These are phyloP conservation scores for Mangifera indica DNA, from an alignment of 345 rosid species.

Conservation along the genomic window DNA sequence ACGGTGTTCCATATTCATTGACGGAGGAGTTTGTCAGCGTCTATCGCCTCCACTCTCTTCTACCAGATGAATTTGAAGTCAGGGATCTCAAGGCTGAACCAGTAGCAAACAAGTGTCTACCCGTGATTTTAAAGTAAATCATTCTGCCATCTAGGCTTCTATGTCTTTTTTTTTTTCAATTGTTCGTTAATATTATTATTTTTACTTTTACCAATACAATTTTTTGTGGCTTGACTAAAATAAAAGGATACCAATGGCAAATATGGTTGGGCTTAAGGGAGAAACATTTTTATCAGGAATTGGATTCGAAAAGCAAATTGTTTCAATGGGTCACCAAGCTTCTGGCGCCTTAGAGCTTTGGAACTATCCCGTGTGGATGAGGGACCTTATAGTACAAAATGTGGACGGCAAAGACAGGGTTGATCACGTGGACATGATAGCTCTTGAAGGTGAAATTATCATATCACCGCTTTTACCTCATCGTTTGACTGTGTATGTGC, in stretches of 20 bases:
- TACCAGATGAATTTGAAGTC: conserved; percentile 43
- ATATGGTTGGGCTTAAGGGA: conserved; percentile 44
- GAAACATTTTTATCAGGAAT: conserved; percentile 34
- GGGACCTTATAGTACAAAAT: conserved; percentile 41
- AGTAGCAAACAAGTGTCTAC: conserved; percentile 42
- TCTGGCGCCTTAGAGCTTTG: conserved; percentile 51
- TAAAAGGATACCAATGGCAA: conserved; percentile 32
- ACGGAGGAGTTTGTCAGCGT: conserved; percentile 66
- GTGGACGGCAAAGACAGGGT: conserved; percentile 43
- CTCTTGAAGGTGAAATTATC: conserved; percentile 47
- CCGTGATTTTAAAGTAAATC: conserved; percentile 30
- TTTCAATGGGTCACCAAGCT: conserved; percentile 75
- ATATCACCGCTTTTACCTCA: neutral
- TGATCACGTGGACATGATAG: conserved; percentile 49
- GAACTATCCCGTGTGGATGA: conserved; percentile 58
- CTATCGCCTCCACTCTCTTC: conserved; percentile 55
- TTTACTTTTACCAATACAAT: no score
- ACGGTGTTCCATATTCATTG: conserved; percentile 60
- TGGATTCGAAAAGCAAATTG: conserved; percentile 44
- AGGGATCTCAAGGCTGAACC: conserved; percentile 35
- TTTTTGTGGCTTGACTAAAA: neutral
- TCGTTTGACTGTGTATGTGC: neutral
- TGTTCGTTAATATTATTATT: neutral
- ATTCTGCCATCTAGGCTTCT: no score
- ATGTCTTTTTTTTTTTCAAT: no score